A percentile compares a stretch with the other conserved stretches of the same genome.
phyloP scores from a whole-genome alignment of 2,329 filamentous ascomycete genomes.

The Xylaria sp. region DNA sequence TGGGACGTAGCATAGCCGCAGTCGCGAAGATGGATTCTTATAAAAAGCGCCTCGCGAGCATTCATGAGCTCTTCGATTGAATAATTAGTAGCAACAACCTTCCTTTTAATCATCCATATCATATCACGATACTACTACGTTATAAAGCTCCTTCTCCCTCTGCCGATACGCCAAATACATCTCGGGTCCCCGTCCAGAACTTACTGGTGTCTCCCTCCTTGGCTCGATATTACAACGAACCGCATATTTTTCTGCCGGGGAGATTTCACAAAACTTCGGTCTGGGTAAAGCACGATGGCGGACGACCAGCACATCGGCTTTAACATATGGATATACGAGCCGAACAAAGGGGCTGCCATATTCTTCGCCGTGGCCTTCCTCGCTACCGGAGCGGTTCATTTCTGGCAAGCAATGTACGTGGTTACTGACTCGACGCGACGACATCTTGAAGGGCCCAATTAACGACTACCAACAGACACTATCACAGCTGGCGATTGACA shows the following conservation, averaged over 20 bases:
- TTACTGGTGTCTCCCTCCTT: background rate
- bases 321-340: slow-evolving; percentile 60
- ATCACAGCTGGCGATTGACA: slow-evolving; percentile 67
- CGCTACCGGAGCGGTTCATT: slow-evolving; percentile 53
- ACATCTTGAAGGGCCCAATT: background rate
- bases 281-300: slow-evolving; percentile 42
- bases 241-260: background rate
- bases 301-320: slow-evolving; percentile 53
- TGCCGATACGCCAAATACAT: background rate
- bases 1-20: background rate
- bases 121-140: background rate
- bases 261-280: background rate
- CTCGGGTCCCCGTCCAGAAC: background rate
- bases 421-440: background rate
- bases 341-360: slow-evolving; percentile 60
- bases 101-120: background rate
- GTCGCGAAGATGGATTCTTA: slow-evolving; percentile 7
- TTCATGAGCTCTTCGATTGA: background rate
- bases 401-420: slow-evolving; percentile 61
- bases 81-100: background rate
- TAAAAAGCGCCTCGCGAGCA: slow-evolving; percentile 15
- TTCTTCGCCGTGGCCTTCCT: slow-evolving; percentile 59
- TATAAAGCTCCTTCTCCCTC: background rate
- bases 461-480: slow-evolving; percentile 54
- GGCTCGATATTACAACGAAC: background rate